phyloP scores from a whole-genome alignment of 176 grass and related monocot genomes.

The Zizania latifolia region DNA sequence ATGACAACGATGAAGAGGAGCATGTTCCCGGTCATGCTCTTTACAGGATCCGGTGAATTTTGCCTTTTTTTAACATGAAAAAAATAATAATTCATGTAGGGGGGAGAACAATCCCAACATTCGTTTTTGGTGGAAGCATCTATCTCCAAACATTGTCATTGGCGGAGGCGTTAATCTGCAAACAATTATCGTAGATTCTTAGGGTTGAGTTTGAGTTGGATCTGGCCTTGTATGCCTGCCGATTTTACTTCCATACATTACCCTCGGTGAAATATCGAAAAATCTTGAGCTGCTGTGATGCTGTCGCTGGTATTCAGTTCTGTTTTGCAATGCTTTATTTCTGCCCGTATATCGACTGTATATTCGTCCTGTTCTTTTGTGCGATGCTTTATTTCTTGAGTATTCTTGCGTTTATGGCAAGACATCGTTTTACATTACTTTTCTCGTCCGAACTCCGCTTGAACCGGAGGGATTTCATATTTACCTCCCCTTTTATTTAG shows the following conservation, averaged over 20 bases:
- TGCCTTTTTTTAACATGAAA: slow-evolving; percentile 40
- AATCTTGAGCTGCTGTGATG: slow-evolving; percentile 16
- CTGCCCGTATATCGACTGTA: too few species aligned
- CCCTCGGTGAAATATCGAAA: slow-evolving; percentile 28
- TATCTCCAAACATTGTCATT: slow-evolving; percentile 38
- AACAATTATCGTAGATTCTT: slow-evolving; percentile 31
- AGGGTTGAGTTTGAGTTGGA: slow-evolving; percentile 36
- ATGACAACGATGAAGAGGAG: slow-evolving; percentile 57
- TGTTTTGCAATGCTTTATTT: neutral
- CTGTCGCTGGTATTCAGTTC: neutral
- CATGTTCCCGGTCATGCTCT: slow-evolving; percentile 10
- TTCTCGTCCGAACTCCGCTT: too few species aligned
- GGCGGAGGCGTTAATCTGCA: slow-evolving; percentile 31
- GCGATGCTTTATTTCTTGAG: too few species aligned
- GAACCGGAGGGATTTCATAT: too few species aligned
- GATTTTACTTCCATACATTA: slow-evolving; percentile 41
- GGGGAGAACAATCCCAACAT: slow-evolving; percentile 52
- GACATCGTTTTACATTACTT: too few species aligned
- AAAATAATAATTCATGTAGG: slow-evolving; percentile 54
- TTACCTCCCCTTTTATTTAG: too few species aligned
- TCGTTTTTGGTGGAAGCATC: slow-evolving; percentile 46
- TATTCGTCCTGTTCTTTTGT: too few species aligned
- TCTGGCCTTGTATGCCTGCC: slow-evolving; percentile 20
- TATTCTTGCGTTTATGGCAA: too few species aligned
- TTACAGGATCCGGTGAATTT: slow-evolving; percentile 39